Evolutionary conservation across 225 moss, liverwort and hornwort genomes (phyloP).

Genomic region (Polytrichum formosum): DNA sequence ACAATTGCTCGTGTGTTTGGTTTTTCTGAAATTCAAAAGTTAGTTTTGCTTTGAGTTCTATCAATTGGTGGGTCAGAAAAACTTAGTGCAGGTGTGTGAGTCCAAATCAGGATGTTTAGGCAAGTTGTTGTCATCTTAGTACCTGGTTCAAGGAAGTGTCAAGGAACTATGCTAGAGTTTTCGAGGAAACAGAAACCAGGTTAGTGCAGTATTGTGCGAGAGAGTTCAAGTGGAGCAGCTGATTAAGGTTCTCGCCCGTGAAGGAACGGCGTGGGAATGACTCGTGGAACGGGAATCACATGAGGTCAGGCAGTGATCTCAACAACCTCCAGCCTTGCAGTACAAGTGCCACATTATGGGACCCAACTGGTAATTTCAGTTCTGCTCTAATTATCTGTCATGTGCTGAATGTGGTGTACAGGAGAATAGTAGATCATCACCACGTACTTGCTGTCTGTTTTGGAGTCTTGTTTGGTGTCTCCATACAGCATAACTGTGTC

Average conservation of each 20-base stretch:
- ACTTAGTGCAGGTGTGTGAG: not conserved
- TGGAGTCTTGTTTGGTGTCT: not conserved
- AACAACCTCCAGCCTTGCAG: constrained; percentile 24
- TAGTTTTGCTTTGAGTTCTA: constrained; percentile 5
- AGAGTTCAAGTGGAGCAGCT: constrained; percentile 30
- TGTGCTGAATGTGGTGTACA: not conserved
- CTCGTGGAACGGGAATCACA: constrained; percentile 20
- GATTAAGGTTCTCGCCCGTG: constrained; percentile 31
- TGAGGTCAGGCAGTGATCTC: constrained; percentile 24
- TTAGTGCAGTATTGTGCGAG: constrained; percentile 17
- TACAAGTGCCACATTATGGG: constrained; percentile 38
- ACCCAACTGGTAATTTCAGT: constrained; percentile 38
- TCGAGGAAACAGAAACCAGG: constrained; percentile 14
- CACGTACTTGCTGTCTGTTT: not conserved
- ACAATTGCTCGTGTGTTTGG: too few species aligned
- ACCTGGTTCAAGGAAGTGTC: constrained; percentile 3
- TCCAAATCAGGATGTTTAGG: constrained; percentile 9
- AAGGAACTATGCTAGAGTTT: constrained; percentile 13
- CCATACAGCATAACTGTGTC: too few species aligned
- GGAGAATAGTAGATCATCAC: not conserved
- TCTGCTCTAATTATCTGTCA: not conserved
- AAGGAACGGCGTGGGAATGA: constrained; percentile 37
- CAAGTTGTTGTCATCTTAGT: not conserved
- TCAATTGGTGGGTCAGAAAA: not conserved
- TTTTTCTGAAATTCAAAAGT: not conserved